Conservation (phyloP, 441 rosid genomes). For the Populus trichocarpa region DNA sequence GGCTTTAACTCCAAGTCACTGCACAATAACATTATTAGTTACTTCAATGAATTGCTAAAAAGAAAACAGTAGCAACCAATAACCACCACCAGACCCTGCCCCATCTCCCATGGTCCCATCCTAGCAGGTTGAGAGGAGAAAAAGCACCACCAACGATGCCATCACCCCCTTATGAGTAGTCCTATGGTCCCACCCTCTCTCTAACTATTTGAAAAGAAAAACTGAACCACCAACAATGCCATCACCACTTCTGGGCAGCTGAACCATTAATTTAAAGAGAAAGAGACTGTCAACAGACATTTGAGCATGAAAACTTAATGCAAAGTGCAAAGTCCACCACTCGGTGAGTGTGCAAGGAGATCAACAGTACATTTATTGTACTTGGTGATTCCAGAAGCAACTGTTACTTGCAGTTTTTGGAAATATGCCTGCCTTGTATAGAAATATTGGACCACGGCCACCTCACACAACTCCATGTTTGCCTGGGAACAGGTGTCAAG, state of each 20-base stretch:
- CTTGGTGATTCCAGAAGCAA: not conserved
- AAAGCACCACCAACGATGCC: not conserved
- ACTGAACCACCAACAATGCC: not conserved
- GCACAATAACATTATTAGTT: conserved; percentile 8
- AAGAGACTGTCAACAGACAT: not conserved
- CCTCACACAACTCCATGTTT: not conserved
- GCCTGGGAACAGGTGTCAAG: not conserved
- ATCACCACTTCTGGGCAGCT: not conserved
- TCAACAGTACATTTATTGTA: not conserved
- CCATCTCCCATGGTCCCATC: not conserved
- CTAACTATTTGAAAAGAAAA: not conserved
- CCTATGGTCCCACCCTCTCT: not conserved
- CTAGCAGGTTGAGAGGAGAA: not conserved
- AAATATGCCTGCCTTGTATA: not conserved
- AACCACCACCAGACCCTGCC: not conserved
- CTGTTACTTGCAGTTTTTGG: not conserved
- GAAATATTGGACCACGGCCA: not conserved
- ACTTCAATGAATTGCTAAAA: not conserved
- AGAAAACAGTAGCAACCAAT: not conserved
- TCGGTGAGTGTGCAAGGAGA: not conserved
- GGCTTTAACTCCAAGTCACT: conserved; percentile 93
- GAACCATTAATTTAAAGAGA: not conserved
- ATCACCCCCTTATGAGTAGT: not conserved
- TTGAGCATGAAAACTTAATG: not conserved
- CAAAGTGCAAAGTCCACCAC: not conserved